Conservation (phyloP, 208 protist genomes). For the Herpetomonas samuelpessoai region DNA sequence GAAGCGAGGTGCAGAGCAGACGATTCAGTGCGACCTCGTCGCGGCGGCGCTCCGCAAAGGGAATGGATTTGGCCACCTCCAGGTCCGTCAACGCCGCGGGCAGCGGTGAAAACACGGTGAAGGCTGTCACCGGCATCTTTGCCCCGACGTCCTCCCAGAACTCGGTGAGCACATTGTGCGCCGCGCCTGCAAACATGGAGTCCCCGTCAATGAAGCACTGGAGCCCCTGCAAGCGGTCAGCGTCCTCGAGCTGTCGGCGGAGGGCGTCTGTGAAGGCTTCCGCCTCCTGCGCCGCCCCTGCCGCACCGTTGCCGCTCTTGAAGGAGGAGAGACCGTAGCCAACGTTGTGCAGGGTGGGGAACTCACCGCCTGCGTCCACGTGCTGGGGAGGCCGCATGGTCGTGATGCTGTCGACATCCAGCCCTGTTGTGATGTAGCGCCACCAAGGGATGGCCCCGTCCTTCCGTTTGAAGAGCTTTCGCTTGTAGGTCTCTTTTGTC, state of each 20-base stretch:
- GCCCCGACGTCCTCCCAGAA: constrained; percentile 65
- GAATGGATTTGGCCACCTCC: constrained; percentile 13
- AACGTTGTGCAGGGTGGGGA: constrained; percentile 68
- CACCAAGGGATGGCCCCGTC: constrained; percentile 73
- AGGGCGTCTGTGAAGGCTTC: constrained; percentile 31
- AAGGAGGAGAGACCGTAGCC: constrained; percentile 60
- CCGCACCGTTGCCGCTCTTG: constrained; percentile 10
- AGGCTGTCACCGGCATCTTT: constrained; percentile 49
- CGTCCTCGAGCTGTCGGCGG: constrained; percentile 56
- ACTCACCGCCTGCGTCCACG: constrained; percentile 33
- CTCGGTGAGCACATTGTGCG: constrained; percentile 59
- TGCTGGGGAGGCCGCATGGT: constrained; percentile 53
- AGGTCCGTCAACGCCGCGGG: constrained; percentile 29
- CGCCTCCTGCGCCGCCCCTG: constrained; percentile 21
- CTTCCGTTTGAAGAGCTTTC: constrained; percentile 37
- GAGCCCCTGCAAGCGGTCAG: constrained; percentile 64
- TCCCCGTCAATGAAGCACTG: constrained; percentile 79
- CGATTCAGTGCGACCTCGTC: constrained; percentile 67
- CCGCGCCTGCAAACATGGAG: constrained; percentile 69
- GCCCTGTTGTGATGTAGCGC: constrained; percentile 78
- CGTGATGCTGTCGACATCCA: constrained; percentile 38
- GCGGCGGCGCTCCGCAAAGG: constrained; percentile 53
- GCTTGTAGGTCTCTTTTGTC: constrained; percentile 15
- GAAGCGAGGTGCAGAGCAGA: constrained; percentile 53
- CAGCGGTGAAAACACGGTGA: constrained; percentile 47